Base-by-base conservation (phyloP, 2,329 filamentous ascomycete species). In the Teratosphaeria viscida region DNA sequence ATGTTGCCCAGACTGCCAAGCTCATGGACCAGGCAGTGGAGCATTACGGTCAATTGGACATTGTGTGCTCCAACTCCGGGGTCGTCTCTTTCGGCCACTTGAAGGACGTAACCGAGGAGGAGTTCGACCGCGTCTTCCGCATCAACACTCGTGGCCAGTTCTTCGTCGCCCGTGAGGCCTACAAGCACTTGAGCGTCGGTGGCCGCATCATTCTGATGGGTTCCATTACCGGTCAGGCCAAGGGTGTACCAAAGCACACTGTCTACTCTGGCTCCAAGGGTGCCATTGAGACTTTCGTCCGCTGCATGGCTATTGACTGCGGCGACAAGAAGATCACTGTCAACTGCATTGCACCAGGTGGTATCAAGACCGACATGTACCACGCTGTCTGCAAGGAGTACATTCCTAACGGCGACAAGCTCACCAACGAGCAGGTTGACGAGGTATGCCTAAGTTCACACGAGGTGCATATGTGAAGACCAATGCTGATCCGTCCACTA, bases 21-120 rank as follows among this genome's bases (percentile, higher is more conserved):
- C 76, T 89, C 66, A 87, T 89, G 77, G 78, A 82, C 60, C 73
- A 86, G 69, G 85, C 85, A 58, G 77, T 85, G 63, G 75, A 77
- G 66, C 77, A 82, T 72, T 89, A 85, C 70, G 85, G 85, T 73
- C 80, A 83, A 72, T 79, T 89, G 69, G 79, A 88, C 75, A 86
- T 89, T 66, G 85, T 86, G 68, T 84, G 82, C 78, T 87, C 83
- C 70, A 88, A 88, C 79, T 84, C 82, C 54, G 85, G 80, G 64
- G 80, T 81, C 58, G 78, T 81, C 39, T 77, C 76, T 53, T 81
- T 81, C 70, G 78, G 78, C 61, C 78, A 81, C 71, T 71, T 81
- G 66, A 79, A 79, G 72, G 78, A 81, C 61, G 78, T 81, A 54
- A 77, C 76, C 54, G 78, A 79, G 70, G 80, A 81, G 71, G 77